phyloP scores from a whole-genome alignment of 2,329 filamentous ascomycete genomes.

The Harringtonia aguacate region DNA sequence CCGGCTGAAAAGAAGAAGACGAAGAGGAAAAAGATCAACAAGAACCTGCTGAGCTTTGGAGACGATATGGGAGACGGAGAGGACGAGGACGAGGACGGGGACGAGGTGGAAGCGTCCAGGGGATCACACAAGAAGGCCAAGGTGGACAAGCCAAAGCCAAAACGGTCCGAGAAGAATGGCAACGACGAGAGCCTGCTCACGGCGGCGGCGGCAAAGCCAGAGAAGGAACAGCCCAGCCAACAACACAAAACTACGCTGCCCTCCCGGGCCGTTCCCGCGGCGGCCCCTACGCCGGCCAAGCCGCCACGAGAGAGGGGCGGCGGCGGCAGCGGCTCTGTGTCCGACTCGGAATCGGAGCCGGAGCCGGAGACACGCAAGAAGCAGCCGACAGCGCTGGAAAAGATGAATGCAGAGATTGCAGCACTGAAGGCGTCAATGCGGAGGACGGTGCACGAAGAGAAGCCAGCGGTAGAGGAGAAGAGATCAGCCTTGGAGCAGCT shows the following conservation, averaged over 20 bases:
- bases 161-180: conserved; percentile 16
- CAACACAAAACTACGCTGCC: neutral
- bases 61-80: conserved; percentile 50
- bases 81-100: conserved; percentile 26
- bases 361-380: conserved; percentile 20
- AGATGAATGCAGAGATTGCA: conserved; percentile 70
- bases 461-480: conserved; percentile 44
- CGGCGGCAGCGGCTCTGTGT: conserved; percentile 16
- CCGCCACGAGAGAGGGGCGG: conserved; percentile 1
- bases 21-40: conserved; percentile 54
- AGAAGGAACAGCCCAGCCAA: conserved; percentile 12
- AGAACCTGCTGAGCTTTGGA: conserved; percentile 69
- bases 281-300: neutral
- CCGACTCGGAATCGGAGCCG: conserved; percentile 14
- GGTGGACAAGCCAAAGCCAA: conserved; percentile 15
- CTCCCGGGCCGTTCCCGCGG: neutral
- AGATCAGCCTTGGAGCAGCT: conserved; percentile 58
- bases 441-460: conserved; percentile 42
- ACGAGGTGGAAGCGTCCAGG: conserved; percentile 9
- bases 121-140: conserved; percentile 14
- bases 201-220: neutral
- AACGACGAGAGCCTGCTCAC: neutral
- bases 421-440: conserved; percentile 75
- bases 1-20: conserved; percentile 40
- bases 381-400: conserved; percentile 46